phyloP scores from a whole-genome alignment of 2,329 filamentous ascomycete genomes.

The Penicillium decumbens region DNA sequence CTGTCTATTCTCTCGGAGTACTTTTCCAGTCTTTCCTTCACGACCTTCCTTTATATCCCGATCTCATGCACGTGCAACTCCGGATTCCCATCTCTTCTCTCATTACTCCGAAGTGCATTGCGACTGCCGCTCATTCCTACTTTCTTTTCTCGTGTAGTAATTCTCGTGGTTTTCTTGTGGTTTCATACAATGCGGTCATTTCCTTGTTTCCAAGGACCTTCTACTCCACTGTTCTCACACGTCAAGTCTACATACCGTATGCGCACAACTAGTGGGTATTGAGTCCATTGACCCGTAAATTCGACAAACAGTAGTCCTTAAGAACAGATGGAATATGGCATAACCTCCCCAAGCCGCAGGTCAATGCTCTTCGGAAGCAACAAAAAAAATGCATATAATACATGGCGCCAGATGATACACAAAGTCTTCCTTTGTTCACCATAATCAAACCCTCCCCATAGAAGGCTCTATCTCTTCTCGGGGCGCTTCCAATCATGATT shows the following conservation, averaged over 20 bases:
- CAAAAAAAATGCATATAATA: constrained; percentile 23
- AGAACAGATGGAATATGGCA: constrained; percentile 1
- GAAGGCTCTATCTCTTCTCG: constrained; percentile 20
- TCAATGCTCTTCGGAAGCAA: background rate
- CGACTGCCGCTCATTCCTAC: constrained; percentile 14
- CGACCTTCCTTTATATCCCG: constrained; percentile 15
- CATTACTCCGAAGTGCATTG: constrained; percentile 21
- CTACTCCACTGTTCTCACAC: constrained; percentile 6
- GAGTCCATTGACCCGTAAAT: background rate
- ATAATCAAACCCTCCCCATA: background rate
- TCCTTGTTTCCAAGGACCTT: constrained; percentile 1
- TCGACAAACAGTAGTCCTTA: background rate
- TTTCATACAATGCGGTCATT: constrained; percentile 13
- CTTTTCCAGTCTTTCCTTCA: constrained; percentile 14
- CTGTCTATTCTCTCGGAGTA: constrained; percentile 21
- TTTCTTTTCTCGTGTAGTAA: constrained; percentile 19
- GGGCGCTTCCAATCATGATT: constrained; percentile 83
- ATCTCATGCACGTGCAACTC: constrained; percentile 25
- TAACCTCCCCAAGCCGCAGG: background rate
- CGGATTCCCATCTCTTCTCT: constrained; percentile 28
- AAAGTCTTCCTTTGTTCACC: constrained; percentile 3
- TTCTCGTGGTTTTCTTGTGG: constrained; percentile 5
- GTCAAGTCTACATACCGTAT: background rate
- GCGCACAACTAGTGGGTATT: background rate
- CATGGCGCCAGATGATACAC: constrained; percentile 26